phyloP scores from a whole-genome alignment of 345 rosid genomes.

The Lenwebbia sp. region DNA sequence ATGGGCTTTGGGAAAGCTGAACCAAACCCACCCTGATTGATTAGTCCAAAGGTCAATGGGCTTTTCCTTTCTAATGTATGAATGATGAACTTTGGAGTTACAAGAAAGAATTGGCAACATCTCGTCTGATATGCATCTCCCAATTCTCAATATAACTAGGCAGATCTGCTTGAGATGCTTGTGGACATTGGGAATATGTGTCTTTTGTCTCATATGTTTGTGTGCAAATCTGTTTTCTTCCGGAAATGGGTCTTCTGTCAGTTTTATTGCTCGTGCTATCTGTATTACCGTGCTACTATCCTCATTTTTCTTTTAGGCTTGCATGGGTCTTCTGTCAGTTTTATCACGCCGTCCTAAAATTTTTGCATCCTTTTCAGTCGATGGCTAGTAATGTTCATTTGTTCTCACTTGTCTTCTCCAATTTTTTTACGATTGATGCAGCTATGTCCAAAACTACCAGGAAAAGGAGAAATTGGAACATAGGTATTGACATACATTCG shows the following conservation, averaged over 20 bases:
- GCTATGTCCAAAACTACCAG: constrained; percentile 41
- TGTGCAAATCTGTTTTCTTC: not conserved
- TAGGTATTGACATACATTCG: constrained; percentile 23
- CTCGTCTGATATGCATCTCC: not conserved
- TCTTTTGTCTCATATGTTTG: not conserved
- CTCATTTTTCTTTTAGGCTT: not conserved
- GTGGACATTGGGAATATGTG: not conserved
- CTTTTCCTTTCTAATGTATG: not conserved
- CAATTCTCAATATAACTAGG: not conserved
- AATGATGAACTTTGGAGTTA: not conserved
- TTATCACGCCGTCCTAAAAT: not conserved
- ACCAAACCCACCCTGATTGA: too few relatives aligned
- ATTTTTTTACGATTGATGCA: constrained; percentile 5
- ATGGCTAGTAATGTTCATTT: not conserved
- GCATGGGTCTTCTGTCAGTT: not conserved
- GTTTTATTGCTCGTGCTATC: not conserved
- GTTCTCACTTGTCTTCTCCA: not conserved
- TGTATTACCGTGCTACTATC: not conserved
- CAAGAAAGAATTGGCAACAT: not conserved
- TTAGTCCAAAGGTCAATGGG: not conserved
- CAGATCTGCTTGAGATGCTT: not conserved
- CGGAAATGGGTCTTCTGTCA: not conserved
- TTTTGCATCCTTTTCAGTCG: not conserved
- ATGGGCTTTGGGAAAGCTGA: too few relatives aligned
- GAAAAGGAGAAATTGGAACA: constrained; percentile 55